These are phyloP conservation scores for Gossypium davidsonii DNA, from an alignment of 441 rosid genomes.

Conservation along the genomic window DNA sequence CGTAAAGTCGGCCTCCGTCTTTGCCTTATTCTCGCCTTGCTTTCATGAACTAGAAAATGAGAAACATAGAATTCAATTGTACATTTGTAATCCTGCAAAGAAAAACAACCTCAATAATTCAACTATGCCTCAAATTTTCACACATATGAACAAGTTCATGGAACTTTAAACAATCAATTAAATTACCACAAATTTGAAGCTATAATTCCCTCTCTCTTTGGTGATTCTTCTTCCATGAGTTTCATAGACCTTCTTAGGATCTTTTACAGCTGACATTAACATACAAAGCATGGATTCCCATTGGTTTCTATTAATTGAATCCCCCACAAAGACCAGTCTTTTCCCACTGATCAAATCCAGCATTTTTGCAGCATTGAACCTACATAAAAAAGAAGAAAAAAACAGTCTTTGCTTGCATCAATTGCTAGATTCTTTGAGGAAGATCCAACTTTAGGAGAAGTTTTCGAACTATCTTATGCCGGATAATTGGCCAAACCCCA, in stretches of 20 bases:
- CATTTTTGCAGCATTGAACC: conserved; percentile 79
- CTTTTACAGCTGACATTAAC: conserved; percentile 63
- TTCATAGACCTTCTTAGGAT: conserved; percentile 78
- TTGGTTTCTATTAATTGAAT: conserved; percentile 89
- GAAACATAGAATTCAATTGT: conserved; percentile 66
- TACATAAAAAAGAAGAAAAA: conserved; percentile 21
- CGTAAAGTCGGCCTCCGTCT: conserved; percentile 66
- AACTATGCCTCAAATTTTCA: background rate
- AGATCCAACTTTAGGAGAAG: no score
- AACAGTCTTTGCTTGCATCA: background rate
- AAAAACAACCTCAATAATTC: conserved; percentile 12
- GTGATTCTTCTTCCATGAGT: conserved; percentile 73
- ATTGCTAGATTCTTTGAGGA: no score
- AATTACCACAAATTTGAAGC: conserved; percentile 78
- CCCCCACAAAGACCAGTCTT: conserved; percentile 90
- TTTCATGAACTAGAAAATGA: conserved; percentile 76
- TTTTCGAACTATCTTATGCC: no score
- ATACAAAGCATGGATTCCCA: conserved; percentile 94
- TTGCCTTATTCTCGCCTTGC: conserved; percentile 67
- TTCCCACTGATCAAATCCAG: conserved; percentile 73
- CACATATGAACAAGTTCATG: no score
- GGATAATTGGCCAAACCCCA: no score
- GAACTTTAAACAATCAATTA: background rate
- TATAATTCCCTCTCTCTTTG: conserved; percentile 74
- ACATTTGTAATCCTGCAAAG: conserved; percentile 68